phyloP scores from a whole-genome alignment of 2,329 filamentous ascomycete genomes.

The Sporothrix dimorphospora region DNA sequence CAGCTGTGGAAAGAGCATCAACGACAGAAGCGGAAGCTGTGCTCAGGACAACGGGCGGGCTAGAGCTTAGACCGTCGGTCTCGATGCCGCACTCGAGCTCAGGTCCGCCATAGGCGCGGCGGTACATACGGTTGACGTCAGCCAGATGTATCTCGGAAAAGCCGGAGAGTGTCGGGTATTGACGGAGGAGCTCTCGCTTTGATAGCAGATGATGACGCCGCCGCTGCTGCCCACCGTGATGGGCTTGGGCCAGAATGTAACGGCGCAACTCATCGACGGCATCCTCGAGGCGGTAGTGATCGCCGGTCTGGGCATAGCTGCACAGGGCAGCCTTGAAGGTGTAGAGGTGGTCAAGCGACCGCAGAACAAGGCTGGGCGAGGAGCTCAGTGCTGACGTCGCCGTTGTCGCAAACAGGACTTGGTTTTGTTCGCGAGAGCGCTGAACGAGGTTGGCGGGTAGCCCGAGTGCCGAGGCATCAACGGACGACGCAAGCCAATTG shows the following conservation, averaged over 20 bases:
- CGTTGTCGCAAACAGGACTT: constrained; percentile 58
- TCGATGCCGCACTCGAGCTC: constrained; percentile 53
- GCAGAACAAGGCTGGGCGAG: constrained; percentile 59
- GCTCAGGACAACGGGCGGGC: constrained; percentile 19
- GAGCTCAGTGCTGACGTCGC: neutral
- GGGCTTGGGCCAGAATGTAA: constrained; percentile 54
- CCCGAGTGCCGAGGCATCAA: constrained; percentile 48
- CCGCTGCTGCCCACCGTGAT: constrained; percentile 50
- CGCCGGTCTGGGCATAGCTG: constrained; percentile 55
- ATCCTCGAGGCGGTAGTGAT: constrained; percentile 56
- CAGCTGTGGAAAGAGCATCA: neutral
- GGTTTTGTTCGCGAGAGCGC: constrained; percentile 62
- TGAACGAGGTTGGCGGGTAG: constrained; percentile 57
- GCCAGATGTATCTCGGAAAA: constrained; percentile 53
- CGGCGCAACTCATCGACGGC: constrained; percentile 66
- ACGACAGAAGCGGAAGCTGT: neutral
- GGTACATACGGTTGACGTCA: constrained; percentile 62
- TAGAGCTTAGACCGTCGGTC: constrained; percentile 41
- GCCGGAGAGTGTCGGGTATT: constrained; percentile 58
- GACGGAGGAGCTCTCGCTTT: constrained; percentile 55
- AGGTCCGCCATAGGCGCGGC: constrained; percentile 57
- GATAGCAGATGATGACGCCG: constrained; percentile 56
- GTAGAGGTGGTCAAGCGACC: constrained; percentile 65
- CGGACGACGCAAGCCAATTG: constrained; percentile 50
- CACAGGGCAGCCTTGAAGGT: constrained; percentile 65